Evolutionary conservation across 306 rosid species (phyloP).

Genomic region (Erythrophleum fordii): DNA sequence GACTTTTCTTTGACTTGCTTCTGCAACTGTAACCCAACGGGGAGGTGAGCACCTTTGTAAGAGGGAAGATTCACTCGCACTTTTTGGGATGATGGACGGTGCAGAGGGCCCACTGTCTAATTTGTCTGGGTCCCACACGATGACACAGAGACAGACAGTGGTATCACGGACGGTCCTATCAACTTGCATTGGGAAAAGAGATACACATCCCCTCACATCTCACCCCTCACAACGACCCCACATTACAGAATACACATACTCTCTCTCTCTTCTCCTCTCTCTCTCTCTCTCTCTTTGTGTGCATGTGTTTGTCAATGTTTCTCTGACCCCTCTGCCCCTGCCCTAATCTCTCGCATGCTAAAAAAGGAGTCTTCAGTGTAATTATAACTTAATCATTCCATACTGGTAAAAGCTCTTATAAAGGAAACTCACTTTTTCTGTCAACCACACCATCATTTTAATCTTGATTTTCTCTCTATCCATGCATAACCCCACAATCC

Average conservation of each 20-base stretch:
- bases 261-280: no score
- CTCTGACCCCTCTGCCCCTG: conserved; percentile 18
- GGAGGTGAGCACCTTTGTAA: background rate
- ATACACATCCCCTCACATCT: conserved; percentile 30
- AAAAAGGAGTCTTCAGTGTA: conserved; percentile 45
- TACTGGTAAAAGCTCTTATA: conserved; percentile 45
- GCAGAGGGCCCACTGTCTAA: conserved; percentile 39
- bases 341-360: conserved; percentile 49
- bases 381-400: conserved; percentile 76
- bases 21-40: conserved; percentile 20
- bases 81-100: conserved; percentile 49
- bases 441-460: conserved; percentile 30
- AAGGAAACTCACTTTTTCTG: conserved; percentile 69
- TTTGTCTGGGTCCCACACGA: conserved; percentile 46
- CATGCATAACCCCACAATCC: background rate
- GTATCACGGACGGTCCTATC: conserved; percentile 92
- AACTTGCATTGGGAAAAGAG: conserved; percentile 55
- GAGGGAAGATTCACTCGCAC: conserved; percentile 13
- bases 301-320: background rate
- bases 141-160: conserved; percentile 44
- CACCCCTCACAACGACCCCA: conserved; percentile 42
- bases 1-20: conserved; percentile 36
- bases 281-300: conserved; percentile 18
- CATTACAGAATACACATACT: background rate
- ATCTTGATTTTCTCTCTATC: conserved; percentile 23